phyloP scores from a whole-genome alignment of 1,284 basidiomycete species.

The Marasmius sp. region DNA sequence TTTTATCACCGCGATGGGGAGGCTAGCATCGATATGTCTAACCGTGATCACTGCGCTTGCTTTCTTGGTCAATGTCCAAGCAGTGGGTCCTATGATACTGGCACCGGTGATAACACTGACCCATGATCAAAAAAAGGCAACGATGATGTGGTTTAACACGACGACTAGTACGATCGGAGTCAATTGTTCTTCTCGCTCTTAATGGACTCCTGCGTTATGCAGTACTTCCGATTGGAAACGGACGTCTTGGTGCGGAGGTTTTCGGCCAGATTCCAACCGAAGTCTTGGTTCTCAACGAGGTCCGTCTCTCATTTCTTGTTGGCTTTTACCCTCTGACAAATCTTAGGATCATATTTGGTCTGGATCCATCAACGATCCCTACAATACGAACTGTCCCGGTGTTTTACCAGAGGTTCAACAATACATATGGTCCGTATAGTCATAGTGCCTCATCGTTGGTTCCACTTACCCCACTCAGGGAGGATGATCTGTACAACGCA shows the following conservation, averaged over 20 bases:
- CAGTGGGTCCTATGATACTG: neutral
- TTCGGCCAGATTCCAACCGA: slow-evolving; percentile 10
- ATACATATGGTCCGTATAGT: slow-evolving; percentile 9
- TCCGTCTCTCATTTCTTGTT: neutral
- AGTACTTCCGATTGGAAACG: slow-evolving; percentile 16
- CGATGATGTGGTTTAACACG: neutral
- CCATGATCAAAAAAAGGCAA: neutral
- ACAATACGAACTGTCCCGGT: slow-evolving; percentile 11
- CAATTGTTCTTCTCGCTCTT: neutral
- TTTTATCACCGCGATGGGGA: too few species aligned
- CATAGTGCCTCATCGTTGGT: neutral
- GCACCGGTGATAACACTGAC: neutral
- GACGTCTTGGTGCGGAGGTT: slow-evolving; percentile 13
- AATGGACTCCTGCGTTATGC: neutral
- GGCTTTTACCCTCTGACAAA: neutral
- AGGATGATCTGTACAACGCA: slow-evolving; percentile 12
- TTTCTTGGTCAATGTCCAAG: neutral
- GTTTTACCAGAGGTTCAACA: slow-evolving; percentile 9
- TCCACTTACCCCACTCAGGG: neutral
- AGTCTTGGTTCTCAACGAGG: slow-evolving; percentile 13
- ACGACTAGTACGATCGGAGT: neutral
- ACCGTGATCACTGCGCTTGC: neutral
- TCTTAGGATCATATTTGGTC: slow-evolving; percentile 16
- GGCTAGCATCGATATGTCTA: too few species aligned
- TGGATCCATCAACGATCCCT: slow-evolving; percentile 14